These are phyloP conservation scores for Scutellaria barbata DNA, from an alignment of 257 asterid genomes.

Conservation along the genomic window DNA sequence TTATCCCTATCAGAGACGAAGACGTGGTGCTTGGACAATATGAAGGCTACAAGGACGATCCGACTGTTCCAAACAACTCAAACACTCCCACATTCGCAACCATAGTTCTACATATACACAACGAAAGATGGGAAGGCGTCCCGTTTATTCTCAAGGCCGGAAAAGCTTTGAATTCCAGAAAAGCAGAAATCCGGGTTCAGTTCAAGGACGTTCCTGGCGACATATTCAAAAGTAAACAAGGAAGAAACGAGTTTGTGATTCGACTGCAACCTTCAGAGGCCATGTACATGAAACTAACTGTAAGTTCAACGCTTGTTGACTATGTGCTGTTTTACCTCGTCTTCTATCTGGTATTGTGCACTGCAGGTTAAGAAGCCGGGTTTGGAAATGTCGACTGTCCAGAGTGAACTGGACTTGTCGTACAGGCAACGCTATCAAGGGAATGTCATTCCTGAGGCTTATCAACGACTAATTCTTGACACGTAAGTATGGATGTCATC, in stretches of 20 bases:
- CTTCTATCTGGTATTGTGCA: no score
- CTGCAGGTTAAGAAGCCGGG: slow-evolving; percentile 98
- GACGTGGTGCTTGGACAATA: slow-evolving; percentile 98
- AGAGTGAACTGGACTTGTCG: slow-evolving; percentile 94
- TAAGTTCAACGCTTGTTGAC: slow-evolving; percentile 36
- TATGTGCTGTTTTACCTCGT: slow-evolving; percentile 28
- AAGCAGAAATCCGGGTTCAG: slow-evolving; percentile 94
- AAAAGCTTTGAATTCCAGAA: slow-evolving; percentile 89
- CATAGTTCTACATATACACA: slow-evolving; percentile 68
- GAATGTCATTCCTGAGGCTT: slow-evolving; percentile 91
- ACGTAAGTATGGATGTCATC: slow-evolving; percentile 51
- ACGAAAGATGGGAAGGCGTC: slow-evolving; percentile 98
- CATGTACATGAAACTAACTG: slow-evolving; percentile 96
- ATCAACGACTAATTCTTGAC: slow-evolving; percentile 96
- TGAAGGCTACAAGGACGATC: slow-evolving; percentile 91
- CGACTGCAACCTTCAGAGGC: slow-evolving; percentile 99
- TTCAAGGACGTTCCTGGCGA: slow-evolving; percentile 99
- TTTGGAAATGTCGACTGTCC: slow-evolving; percentile 85
- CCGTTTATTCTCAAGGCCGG: slow-evolving; percentile 99
- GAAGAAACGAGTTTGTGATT: slow-evolving; percentile 92
- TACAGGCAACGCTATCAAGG: slow-evolving; percentile 84
- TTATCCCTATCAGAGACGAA: slow-evolving; percentile 76
- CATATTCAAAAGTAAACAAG: slow-evolving; percentile 84
- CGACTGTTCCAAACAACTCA: slow-evolving; percentile 88
- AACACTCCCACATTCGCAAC: slow-evolving; percentile 93